phyloP scores from a whole-genome alignment of 176 grass and related monocot species.

The Saccharum spontaneum region DNA sequence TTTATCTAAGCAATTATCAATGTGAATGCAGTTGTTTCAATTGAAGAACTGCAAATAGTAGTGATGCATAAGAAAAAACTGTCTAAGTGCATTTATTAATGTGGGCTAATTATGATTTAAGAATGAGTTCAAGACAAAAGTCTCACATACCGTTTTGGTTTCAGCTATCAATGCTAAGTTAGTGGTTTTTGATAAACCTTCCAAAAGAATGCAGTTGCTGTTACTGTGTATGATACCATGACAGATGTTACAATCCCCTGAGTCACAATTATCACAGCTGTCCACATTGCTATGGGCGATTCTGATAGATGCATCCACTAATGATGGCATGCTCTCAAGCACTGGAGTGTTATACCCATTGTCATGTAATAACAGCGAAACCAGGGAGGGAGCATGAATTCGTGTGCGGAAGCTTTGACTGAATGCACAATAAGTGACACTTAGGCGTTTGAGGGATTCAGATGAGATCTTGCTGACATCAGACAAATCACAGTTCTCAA shows the following conservation, averaged over 20 bases:
- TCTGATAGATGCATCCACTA: conserved; percentile 4
- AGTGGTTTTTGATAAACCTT: conserved; percentile 2
- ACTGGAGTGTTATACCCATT: not conserved
- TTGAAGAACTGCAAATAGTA: not conserved
- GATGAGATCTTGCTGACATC: conserved; percentile 1
- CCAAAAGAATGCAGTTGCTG: not conserved
- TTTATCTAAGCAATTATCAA: not conserved
- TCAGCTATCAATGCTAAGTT: not conserved
- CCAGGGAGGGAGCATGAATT: not conserved
- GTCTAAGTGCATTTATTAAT: not conserved
- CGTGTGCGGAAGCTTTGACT: not conserved
- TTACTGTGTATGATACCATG: not conserved
- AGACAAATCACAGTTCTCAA: not conserved
- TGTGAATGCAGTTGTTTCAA: not conserved
- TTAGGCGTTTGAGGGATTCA: not conserved
- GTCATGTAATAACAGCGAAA: not conserved
- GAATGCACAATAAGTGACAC: not conserved
- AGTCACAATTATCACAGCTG: not conserved
- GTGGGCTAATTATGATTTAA: not conserved
- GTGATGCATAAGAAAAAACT: not conserved
- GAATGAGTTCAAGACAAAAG: not conserved
- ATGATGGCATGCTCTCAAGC: not conserved
- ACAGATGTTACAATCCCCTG: not conserved
- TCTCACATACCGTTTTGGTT: not conserved
- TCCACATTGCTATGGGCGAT: fast-evolving